Evolutionary conservation across 2,329 filamentous ascomycete species (phyloP), one percentile per base, ranked within the genome.

Genomic region (Trichoderma semiorbis): DNA sequence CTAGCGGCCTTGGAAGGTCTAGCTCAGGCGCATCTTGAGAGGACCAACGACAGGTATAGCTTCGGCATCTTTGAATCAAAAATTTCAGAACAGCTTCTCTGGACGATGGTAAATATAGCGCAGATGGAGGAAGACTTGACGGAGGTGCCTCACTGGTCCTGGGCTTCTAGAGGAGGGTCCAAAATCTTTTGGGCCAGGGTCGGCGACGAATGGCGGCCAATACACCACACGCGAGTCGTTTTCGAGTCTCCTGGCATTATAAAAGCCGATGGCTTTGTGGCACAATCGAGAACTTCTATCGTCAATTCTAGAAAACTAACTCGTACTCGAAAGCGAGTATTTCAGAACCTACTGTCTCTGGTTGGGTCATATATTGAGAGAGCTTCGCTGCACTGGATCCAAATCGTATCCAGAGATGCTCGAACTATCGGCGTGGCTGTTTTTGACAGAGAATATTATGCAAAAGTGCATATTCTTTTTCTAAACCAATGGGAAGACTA

Each of bases 121-220:
- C n/a, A n/a, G n/a, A n/a, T n/a, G n/a, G n/a, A n/a, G n/a, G 21
- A 53, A 24, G 47, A 53, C 21, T 12, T 53, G n/a, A 7, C 11
- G 21, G 5, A 7, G 12, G n/a, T 53, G 21, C 47, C 47, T 53
- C 47, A 53, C 1, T 53, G 47, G 47, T 53, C 47, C 2, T 53
- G 47, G 47, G 21, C 47, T 1, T 53, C 47, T 2, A 53, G 7
- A 24, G 47, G 47, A 14, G 21, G 47, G 5, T 0, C 1, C 1
- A 7, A 53, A 53, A 3, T 0, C 0, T 14, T 14, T 50, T 53
- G 21, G 47, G 10, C 3, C 3, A 11, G 1, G 1, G 0, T 1
- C 2, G 4, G 0, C 10, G 0, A n/a, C 8, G 4, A 47, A 6
- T 47, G 4, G 43, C 43, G 10, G n/a, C n/a, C 0, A 50, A 50